Base-by-base conservation (phyloP, 1,284 basidiomycete species). In the Ustilago cynodontis region DNA sequence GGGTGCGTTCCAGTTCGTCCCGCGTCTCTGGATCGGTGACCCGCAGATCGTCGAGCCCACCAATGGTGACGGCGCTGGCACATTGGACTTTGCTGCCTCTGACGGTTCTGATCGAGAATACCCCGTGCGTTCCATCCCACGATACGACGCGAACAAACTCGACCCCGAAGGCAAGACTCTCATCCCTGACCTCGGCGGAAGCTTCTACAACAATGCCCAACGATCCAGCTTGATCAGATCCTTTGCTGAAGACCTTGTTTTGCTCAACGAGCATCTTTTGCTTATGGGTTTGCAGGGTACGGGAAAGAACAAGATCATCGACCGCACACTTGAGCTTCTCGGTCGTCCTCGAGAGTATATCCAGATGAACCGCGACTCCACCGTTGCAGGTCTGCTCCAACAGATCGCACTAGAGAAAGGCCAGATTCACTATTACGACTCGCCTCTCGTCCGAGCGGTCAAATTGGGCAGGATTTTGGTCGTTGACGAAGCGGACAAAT, bases 401-500 rank as follows among this genome's bases (percentile, higher is more conserved):
- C 80, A 81, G 28, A 78, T 85, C 20, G 78, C 84, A 29, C 63
- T 86, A 7, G 84, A 86, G 20, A 75, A 78, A 14, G 86, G 86
- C 7, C 74, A 82, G 60, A 80, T 87, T 18, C 61, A 59, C 6
- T 86, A 85, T 64, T 61, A 80, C 53, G 86, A 87, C 41, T 82
- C 81, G 35, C 86, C 86, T 1, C 77, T 87, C 14, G 77, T 87
- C 5, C 79, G 85, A 9, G 86, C 86, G 1, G 77, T 87, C 52
- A 78, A 75, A 49, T 53, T 75, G 29, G 86, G 86, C 3, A 78
- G 86, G 1, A 78, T 87, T n/a, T 50, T 86, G n/a, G 81, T 87
- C 16, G 82, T 87, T 22, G 86, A 87, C 65, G 86, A 87, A 66
- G 86, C 82, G 1, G 86, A 87, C 78, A 87, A 87, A 72, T 83